Evolutionary conservation across 1,284 basidiomycete species (phyloP).

Genomic region (Mycosarcoma mackinlayi): DNA sequence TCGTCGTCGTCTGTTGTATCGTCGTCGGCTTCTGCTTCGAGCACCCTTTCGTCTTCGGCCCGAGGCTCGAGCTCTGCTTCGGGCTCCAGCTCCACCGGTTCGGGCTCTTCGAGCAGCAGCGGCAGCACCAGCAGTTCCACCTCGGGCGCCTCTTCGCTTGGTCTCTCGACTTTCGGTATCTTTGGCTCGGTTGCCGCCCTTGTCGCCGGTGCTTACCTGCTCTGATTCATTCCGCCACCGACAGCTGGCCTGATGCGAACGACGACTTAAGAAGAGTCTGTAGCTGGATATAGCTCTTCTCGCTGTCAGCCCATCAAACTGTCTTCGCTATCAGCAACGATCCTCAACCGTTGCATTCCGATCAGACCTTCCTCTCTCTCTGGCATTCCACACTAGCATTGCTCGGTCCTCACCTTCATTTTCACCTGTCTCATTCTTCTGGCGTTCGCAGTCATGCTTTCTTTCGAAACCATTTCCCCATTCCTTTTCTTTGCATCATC

Average conservation of each 20-base stretch:
- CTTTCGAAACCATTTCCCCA: too few species aligned
- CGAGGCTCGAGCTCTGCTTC: slow-evolving; percentile 11
- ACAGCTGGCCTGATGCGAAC: background rate
- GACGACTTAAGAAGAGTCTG: too few species aligned
- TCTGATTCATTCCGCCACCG: slow-evolving; percentile 26
- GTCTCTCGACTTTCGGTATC: slow-evolving; percentile 33
- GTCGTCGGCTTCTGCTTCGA: slow-evolving; percentile 9
- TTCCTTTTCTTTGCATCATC: too few species aligned
- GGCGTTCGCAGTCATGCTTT: background rate
- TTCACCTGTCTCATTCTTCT: background rate
- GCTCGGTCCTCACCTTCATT: slow-evolving; percentile 1
- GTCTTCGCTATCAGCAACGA: background rate
- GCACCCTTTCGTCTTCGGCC: slow-evolving; percentile 16
- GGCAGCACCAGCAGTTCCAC: slow-evolving; percentile 10
- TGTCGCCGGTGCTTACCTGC: slow-evolving; percentile 48
- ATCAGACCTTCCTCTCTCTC: background rate
- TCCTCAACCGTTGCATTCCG: background rate
- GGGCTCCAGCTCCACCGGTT: slow-evolving; percentile 4
- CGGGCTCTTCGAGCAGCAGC: slow-evolving; percentile 6
- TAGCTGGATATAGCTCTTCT: too few species aligned
- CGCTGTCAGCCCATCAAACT: too few species aligned
- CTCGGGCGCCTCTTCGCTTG: slow-evolving; percentile 30
- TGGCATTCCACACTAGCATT: slow-evolving; percentile 11
- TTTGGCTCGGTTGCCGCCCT: slow-evolving; percentile 36
- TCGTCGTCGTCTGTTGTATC: slow-evolving; percentile 8